phyloP scores from a whole-genome alignment of 2,329 filamentous ascomycete species.

The Coniosporium tulheliwenetii region DNA sequence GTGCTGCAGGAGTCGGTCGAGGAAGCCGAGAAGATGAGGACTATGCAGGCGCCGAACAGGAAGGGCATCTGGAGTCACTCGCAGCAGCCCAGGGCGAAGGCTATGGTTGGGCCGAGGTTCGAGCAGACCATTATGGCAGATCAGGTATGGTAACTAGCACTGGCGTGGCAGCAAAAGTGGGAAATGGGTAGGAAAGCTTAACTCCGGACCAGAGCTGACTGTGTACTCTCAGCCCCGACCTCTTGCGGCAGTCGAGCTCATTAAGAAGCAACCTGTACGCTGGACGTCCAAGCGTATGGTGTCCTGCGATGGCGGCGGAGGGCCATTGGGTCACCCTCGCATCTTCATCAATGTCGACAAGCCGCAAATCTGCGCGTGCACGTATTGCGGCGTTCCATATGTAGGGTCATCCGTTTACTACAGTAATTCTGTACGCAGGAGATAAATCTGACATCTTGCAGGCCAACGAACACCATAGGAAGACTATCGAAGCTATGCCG shows the following conservation, averaged over 20 bases:
- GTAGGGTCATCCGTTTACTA: conserved; percentile 37
- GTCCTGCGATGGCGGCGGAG: conserved; percentile 83
- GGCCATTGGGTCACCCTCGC: conserved; percentile 74
- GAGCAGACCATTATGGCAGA: conserved; percentile 90
- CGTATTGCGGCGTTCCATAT: conserved; percentile 86
- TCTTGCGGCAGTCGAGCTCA: conserved; percentile 80
- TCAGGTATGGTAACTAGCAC: conserved; percentile 48
- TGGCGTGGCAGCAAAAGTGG: not conserved
- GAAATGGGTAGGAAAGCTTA: not conserved
- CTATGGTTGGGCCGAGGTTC: conserved; percentile 89
- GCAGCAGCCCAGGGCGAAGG: conserved; percentile 64
- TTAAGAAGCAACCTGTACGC: conserved; percentile 86
- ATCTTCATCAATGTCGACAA: conserved; percentile 99
- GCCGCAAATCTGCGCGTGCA: conserved; percentile 78
- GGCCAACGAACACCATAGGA: conserved; percentile 82
- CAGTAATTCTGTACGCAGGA: not conserved
- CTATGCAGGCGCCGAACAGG: conserved; percentile 77
- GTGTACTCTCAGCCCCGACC: conserved; percentile 55
- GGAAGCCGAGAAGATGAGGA: conserved; percentile 39
- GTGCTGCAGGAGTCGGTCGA: conserved; percentile 39
- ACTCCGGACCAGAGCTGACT: not conserved
- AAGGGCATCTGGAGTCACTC: conserved; percentile 66
- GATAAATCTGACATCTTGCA: conserved; percentile 21
- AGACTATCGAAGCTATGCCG: conserved; percentile 69
- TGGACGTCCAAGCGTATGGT: conserved; percentile 77